Evolutionary conservation across 2,329 filamentous ascomycete species (phyloP), one percentile per base, ranked within the genome.

Genomic region (Xylaria sp.): DNA sequence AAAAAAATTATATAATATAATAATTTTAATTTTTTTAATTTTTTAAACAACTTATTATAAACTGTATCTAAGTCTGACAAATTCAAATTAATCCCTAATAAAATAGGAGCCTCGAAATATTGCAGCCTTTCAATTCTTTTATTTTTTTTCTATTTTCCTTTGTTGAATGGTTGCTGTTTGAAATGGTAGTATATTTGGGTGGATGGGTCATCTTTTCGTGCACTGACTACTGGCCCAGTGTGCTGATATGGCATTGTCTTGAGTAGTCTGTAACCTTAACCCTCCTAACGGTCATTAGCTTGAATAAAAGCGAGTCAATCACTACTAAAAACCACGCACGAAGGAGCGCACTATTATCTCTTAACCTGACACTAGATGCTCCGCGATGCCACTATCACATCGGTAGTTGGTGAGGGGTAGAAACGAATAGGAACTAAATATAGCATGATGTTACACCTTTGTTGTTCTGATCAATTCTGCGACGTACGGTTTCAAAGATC

Each of bases 391-490:
- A 55, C 39, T 49, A 57, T 33, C 43, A n/a, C 59, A 43, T 58
- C 63, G 56, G 56, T 48, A 66, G 36, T 61, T 51, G 12, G n/a
- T 48, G 41, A 62, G 49, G 20, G 39, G 49, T 20, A 62, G 49
- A 54, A 64, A 28, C 4, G 48, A 46, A 58, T 8, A 39, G 52
- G n/a, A 36, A 36, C 8, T 7, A 46, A 20, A 54, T 55, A 33
- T 31, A 28, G 15, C 18, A n/a, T 55, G 18, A 54, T 33, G 15
- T n/a, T 18, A 18, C 18, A 25, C 36, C 36, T n/a, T 20, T n/a
- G 15, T 8, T 46, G 6, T 23, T 10, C 18, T 54, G 36, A 15
- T n/a, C 51, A 31, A 33, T 10, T 54, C 12, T 28, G 28, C 4
- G n/a, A 54, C 28, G n/a, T 28, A 4, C 18, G 12, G 31, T n/a